Evolutionary conservation across 208 protist species (phyloP).

Genomic region (Leptomonas seymouri): DNA sequence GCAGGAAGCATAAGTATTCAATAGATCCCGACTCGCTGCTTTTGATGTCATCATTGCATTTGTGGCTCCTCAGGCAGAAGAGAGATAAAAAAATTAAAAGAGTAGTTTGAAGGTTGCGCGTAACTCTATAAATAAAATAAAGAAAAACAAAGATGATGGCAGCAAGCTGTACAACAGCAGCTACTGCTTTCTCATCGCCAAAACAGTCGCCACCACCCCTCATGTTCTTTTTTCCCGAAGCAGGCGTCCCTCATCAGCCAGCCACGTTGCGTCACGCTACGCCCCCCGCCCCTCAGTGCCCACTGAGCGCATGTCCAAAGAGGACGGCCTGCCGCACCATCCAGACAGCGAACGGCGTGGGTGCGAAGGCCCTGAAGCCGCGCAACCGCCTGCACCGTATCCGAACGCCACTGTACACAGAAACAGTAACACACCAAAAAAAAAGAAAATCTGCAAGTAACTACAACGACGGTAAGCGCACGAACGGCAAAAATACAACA

Average conservation of each 20-base stretch:
- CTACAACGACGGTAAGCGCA: too few species aligned
- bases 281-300: background rate
- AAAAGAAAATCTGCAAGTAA: background rate
- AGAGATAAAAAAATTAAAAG: background rate
- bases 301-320: background rate
- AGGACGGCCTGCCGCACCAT: constrained; percentile 3
- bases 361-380: background rate
- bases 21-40: background rate
- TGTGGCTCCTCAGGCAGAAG: background rate
- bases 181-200: background rate
- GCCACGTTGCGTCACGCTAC: background rate
- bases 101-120: background rate
- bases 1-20: background rate
- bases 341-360: constrained; percentile 2
- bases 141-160: background rate
- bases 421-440: background rate
- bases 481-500: background rate
- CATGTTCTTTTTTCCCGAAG: background rate
- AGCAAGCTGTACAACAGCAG: background rate
- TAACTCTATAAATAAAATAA: constrained; percentile 5
- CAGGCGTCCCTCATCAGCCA: background rate
- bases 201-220: background rate
- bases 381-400: too few species aligned
- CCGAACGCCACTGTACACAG: background rate
- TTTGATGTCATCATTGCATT: background rate